Evolutionary conservation across 148 eudicot species (phyloP), one percentile per base, ranked within the genome.

Genomic region (Agrostemma githago): DNA sequence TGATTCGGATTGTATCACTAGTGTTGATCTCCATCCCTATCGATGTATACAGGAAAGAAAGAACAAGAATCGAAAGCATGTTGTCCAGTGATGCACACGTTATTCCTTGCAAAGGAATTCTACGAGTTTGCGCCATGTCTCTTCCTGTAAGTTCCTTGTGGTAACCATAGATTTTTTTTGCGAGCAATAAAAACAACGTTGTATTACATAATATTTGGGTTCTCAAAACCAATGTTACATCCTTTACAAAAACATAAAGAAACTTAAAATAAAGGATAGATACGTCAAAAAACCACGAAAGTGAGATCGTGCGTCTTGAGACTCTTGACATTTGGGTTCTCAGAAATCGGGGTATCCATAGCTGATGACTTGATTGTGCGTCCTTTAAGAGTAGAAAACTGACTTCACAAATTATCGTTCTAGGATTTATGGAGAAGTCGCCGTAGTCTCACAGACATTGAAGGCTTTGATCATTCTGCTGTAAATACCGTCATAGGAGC

Each of bases 391-490:
- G 68, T 46, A 51, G 58, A 72, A 20, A 51, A 65, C 38, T 72
- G 73, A 65, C 59, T 63, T 69, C 19, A 21, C 62, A 16, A 68
- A 21, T 10, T 75, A 38, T 43, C 73, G 69, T 58, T 74, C 40
- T 77, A 93, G 98, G 96, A 90, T 83, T 86, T 93, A 34, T 93
- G 98, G 98, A 83, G 80, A 85, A 93, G 96, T 70, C 98, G 94
- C 34, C 48, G 87, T 62, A 77, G 88, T 83, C 89, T 93, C 61
- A 70, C 75, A 72, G 65, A 83, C 4, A 85, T 93, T 74, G 98
- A 88, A 84, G 98, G 89, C n/a, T 90, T 93, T 83, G 89, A 89
- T 72, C 94, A 90, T 80, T 79, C 90, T 69, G 79, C 77, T 12
- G 89, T 80, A 61, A 93, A 93, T 81, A 66, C 76, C 64, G 84